Percentiles rank a stretch among this genome's conserved stretches.
Conservation (phyloP, 2,329 filamentous ascomycete genomes). For the Aureobasidium pullulans region DNA sequence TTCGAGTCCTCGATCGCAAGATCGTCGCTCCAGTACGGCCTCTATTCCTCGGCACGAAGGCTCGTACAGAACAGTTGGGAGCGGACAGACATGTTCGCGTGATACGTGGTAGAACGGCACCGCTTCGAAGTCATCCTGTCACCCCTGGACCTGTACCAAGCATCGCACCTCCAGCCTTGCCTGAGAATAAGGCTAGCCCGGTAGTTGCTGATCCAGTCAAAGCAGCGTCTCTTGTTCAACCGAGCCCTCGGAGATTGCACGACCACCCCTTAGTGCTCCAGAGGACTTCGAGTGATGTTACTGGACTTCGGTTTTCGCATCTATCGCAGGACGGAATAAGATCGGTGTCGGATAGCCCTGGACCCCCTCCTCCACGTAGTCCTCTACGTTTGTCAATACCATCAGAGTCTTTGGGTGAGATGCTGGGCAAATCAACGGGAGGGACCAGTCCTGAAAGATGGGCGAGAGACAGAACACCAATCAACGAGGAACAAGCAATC, state of each 20-base stretch:
- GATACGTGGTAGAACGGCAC: constrained; percentile 8
- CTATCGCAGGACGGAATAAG: constrained; percentile 6
- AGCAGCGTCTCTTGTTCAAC: background rate
- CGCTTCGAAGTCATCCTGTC: constrained; percentile 12
- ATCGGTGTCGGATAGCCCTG: constrained; percentile 26
- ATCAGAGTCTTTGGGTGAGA: constrained; percentile 6
- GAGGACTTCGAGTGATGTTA: constrained; percentile 26
- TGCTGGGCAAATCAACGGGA: background rate
- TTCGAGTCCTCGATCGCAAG: constrained; percentile 17
- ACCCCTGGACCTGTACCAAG: constrained; percentile 19
- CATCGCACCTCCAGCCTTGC: constrained; percentile 18
- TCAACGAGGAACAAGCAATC: constrained; percentile 1
- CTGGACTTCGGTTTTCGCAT: constrained; percentile 18
- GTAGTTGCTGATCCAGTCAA: background rate
- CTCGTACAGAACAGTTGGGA: background rate
- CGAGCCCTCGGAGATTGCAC: constrained; percentile 22
- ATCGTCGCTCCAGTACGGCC: background rate
- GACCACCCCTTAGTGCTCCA: constrained; percentile 25
- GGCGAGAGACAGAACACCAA: background rate
- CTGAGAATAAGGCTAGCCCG: background rate
- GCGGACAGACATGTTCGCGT: background rate
- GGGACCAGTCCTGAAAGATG: background rate
- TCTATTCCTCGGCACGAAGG: background rate
- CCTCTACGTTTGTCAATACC: constrained; percentile 21
- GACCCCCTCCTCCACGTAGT: constrained; percentile 28